Evolutionary conservation across 495 filamentous ascomycete species (phyloP), one percentile per base, ranked within the genome.

Genomic region (Aspergillus taichungensis): DNA sequence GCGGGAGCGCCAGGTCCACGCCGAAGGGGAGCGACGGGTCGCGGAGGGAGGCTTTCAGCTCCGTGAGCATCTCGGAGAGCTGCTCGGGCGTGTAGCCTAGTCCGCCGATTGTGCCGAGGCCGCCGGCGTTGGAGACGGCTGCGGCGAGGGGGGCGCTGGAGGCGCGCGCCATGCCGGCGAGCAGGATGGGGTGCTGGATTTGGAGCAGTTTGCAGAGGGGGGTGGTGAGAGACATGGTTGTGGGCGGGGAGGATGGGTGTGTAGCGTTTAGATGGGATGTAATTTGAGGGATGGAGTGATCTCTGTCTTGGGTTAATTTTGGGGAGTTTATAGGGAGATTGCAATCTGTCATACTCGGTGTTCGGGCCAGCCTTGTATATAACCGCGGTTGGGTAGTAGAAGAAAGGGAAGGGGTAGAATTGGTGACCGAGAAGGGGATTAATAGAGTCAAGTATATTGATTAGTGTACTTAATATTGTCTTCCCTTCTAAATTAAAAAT

Each of bases 91-190:
- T 88, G 75, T 95, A 95, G 54, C 84, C 81, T 41, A 94, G 78
- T 18, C 88, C 88, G 42, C 88, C 88, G 48, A 95, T 80, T 29
- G 82, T 82, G 52, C 88, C 88, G 9, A 95, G 77, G 8, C 88
- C 88, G 57, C 88, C 88, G 8, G 86, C 85, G 62, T 95, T 92
- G 62, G 80, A 86, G 37, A 95, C 87, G 13, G 88, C 87, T 3
- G 88, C 87, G 9, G 88, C 88, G 34, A 95, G 80, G 12, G 72
- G 71, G 0, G 82, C 87, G 51, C 81, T 79, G 6, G 83, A 87
- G 13, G 83, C 84, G 51, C 83, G 79, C 5, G 88, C 87, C 88
- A 95, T 95, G 49, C 88, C 88, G 32, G 88, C 88, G 33, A 94
- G 82, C 43, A 94, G 61, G 67, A 95, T 82, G 42, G 88, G 88